Conservation (phyloP, 352 stramenopile genomes). For the Globisporangium cylindrosporum region DNA sequence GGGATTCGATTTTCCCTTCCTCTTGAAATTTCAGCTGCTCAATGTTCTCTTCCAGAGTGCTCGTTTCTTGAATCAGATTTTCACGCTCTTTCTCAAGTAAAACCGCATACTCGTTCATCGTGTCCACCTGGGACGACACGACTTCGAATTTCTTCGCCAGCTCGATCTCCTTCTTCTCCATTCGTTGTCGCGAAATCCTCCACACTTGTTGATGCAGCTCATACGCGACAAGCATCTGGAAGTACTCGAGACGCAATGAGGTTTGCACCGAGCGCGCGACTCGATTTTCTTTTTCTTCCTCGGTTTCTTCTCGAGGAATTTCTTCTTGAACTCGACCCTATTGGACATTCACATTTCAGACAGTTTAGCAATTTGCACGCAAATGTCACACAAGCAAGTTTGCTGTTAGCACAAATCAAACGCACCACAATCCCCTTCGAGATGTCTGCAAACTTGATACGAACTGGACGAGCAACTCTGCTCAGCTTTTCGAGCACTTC, state of each 20-base stretch:
- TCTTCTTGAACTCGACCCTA: constrained; percentile 66
- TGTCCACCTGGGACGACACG: constrained; percentile 44
- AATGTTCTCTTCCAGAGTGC: constrained; percentile 52
- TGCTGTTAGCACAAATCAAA: constrained; percentile 1
- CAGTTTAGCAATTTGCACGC: neutral
- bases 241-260: constrained; percentile 70
- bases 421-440: constrained; percentile 77
- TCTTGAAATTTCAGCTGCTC: constrained; percentile 60
- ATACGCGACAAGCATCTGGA: constrained; percentile 68
- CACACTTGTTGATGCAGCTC: constrained; percentile 82
- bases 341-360: neutral
- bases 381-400: neutral
- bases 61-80: constrained; percentile 49
- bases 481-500: constrained; percentile 79
- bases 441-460: constrained; percentile 84
- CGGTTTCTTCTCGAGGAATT: constrained; percentile 55
- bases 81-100: constrained; percentile 60
- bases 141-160: constrained; percentile 59
- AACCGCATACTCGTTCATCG: constrained; percentile 38
- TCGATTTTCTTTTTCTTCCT: constrained; percentile 67
- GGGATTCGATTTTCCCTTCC: constrained; percentile 54
- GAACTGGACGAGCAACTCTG: constrained; percentile 56
- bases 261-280: constrained; percentile 55
- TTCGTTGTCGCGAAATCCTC: constrained; percentile 49
- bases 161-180: constrained; percentile 45